These are phyloP conservation scores for Verbena officinalis DNA, from an alignment of 257 asterid species.

Conservation along the genomic window DNA sequence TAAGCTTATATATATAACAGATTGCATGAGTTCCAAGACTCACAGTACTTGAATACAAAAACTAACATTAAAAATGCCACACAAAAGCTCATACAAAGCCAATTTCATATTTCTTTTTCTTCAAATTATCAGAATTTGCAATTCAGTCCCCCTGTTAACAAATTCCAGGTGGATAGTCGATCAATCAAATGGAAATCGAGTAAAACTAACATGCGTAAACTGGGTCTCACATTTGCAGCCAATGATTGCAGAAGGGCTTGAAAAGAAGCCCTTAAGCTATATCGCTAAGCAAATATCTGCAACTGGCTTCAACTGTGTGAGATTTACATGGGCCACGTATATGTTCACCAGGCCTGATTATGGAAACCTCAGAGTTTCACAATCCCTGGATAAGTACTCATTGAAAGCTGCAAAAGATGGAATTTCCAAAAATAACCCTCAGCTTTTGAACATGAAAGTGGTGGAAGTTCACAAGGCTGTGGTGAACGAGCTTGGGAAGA, in stretches of 20 bases:
- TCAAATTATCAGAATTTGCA: slow-evolving; percentile 22
- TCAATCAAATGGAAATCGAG: slow-evolving; percentile 41
- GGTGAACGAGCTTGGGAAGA: slow-evolving; percentile 48
- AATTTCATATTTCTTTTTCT: slow-evolving; percentile 24
- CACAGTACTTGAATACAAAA: not conserved
- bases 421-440: slow-evolving; percentile 48
- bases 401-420: slow-evolving; percentile 49
- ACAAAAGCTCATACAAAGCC: not conserved
- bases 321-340: slow-evolving; percentile 69
- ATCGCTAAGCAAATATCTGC: slow-evolving; percentile 31
- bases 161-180: slow-evolving; percentile 65
- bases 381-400: slow-evolving; percentile 42
- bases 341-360: slow-evolving; percentile 61
- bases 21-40: not conserved
- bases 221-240: slow-evolving; percentile 67
- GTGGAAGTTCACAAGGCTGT: slow-evolving; percentile 54
- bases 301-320: slow-evolving; percentile 71
- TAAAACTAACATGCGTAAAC: slow-evolving; percentile 60
- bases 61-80: slow-evolving; percentile 15
- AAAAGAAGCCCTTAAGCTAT: slow-evolving; percentile 45
- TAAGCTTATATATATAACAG: not conserved
- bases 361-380: slow-evolving; percentile 41
- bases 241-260: slow-evolving; percentile 67
- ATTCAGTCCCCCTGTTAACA: slow-evolving; percentile 47
- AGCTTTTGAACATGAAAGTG: slow-evolving; percentile 39